Conservation (phyloP, 1,284 basidiomycete genomes). For the Porogramme epimiltina region DNA sequence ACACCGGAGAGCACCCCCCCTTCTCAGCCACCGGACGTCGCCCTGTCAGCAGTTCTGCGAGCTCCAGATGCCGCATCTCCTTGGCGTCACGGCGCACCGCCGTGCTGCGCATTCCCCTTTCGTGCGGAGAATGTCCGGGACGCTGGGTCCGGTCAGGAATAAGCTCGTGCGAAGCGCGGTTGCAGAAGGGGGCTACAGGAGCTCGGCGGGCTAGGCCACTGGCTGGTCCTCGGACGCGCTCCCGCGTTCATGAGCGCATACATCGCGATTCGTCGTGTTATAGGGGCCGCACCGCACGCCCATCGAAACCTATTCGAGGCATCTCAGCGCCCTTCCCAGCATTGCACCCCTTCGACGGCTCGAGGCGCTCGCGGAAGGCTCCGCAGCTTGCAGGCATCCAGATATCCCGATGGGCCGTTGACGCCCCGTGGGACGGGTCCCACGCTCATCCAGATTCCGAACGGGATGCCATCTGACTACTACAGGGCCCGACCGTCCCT, state of each 20-base stretch:
- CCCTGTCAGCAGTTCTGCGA: neutral
- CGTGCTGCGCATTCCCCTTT: neutral
- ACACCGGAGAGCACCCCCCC: conserved; percentile 8
- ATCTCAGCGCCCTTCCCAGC: neutral
- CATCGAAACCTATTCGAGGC: neutral
- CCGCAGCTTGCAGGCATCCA: conserved; percentile 3
- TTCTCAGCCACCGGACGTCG: conserved; percentile 1
- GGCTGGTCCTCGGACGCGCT: neutral
- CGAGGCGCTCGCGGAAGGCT: conserved; percentile 1
- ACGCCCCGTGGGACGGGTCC: conserved; percentile 20
- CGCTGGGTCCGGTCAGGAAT: conserved; percentile 18
- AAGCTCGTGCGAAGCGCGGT: conserved; percentile 21
- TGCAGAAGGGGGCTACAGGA: neutral
- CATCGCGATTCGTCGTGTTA: conserved; percentile 15
- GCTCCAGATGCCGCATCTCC: conserved; percentile 1
- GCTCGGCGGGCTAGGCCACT: no score
- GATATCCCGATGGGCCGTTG: conserved; percentile 11
- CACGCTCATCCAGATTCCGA: conserved; percentile 13
- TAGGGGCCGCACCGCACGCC: neutral
- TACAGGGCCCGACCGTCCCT: conserved; percentile 18
- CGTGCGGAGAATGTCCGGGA: conserved; percentile 21
- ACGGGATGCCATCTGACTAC: conserved; percentile 17
- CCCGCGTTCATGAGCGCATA: neutral
- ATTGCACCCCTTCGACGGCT: conserved; percentile 4
- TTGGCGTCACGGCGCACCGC: neutral